A percentile compares a stretch with the other conserved stretches of the same genome.
These are phyloP conservation scores for Leishmania lainsoni DNA, from an alignment of 208 protist genomes.

Conservation along the genomic window DNA sequence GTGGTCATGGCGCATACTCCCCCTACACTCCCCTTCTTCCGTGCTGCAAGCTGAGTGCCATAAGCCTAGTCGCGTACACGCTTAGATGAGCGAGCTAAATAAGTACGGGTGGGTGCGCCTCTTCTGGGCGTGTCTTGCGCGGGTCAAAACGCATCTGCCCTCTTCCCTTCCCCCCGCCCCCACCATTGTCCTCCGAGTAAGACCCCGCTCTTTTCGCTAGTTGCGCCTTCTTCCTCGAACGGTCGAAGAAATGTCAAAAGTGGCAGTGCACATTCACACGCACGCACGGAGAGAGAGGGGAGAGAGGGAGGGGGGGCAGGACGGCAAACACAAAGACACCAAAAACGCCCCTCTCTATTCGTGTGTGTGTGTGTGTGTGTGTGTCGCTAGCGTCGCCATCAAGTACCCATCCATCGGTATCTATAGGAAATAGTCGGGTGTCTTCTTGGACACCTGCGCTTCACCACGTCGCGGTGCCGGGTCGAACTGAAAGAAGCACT, in stretches of 20 bases:
- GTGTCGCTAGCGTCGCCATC: background rate
- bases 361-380: background rate
- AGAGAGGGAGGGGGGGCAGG: background rate
- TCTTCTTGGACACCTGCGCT: constrained; percentile 97
- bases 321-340: background rate
- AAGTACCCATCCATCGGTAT: background rate
- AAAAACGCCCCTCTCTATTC: no score
- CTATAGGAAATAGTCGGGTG: constrained; percentile 97
- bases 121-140: background rate
- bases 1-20: background rate
- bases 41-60: background rate
- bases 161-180: background rate
- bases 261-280: background rate
- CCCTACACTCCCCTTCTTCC: background rate
- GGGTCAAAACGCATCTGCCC: background rate
- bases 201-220: background rate
- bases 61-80: background rate
- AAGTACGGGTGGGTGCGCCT: background rate
- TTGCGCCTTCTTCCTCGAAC: background rate
- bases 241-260: background rate
- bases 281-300: constrained; percentile 2
- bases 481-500: constrained; percentile 99
- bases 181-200: background rate
- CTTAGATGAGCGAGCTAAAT: background rate
- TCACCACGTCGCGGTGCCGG: constrained; percentile 98